Conservation (phyloP, 2,329 filamentous ascomycete genomes). For the Trichophyton schoenleinii region DNA sequence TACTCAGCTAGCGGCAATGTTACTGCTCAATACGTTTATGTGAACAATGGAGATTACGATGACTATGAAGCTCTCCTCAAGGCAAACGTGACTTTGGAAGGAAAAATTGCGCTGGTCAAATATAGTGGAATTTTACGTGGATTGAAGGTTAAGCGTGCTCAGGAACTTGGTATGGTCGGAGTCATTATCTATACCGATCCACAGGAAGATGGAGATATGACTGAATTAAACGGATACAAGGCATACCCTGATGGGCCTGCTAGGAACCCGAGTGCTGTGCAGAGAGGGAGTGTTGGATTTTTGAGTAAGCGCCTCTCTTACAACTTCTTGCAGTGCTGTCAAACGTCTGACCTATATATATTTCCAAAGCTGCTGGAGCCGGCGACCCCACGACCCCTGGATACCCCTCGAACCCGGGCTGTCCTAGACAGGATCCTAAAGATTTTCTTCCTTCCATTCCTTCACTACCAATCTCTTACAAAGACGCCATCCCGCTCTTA, state of each 20-base stretch:
- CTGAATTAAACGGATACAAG: slow-evolving; percentile 66
- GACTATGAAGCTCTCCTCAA: slow-evolving; percentile 73
- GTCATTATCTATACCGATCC: slow-evolving; percentile 76
- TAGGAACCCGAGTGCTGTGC: slow-evolving; percentile 75
- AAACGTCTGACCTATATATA: not conserved
- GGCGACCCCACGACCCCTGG: slow-evolving; percentile 84
- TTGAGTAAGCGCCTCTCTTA: slow-evolving; percentile 47
- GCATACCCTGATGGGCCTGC: slow-evolving; percentile 78
- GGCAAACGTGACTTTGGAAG: slow-evolving; percentile 61
- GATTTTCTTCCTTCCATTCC: slow-evolving; percentile 69
- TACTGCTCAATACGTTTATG: slow-evolving; percentile 73
- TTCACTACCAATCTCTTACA: slow-evolving; percentile 80
- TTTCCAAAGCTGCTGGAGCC: slow-evolving; percentile 40
- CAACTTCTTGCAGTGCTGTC: slow-evolving; percentile 9
- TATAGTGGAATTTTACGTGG: slow-evolving; percentile 83
- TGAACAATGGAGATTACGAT: slow-evolving; percentile 76
- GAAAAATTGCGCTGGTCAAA: slow-evolving; percentile 76
- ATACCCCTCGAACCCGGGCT: slow-evolving; percentile 85
- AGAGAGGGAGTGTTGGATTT: slow-evolving; percentile 76
- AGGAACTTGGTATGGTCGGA: slow-evolving; percentile 83
- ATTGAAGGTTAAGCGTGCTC: slow-evolving; percentile 81
- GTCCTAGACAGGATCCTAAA: slow-evolving; percentile 58
- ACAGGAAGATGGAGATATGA: slow-evolving; percentile 72
- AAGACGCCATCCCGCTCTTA: slow-evolving; percentile 75
- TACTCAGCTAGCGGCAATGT: slow-evolving; percentile 90